A percentile compares a stretch with the other conserved stretches of the same genome.
Evolutionary conservation across 768 basidiomycete species (phyloP).

Genomic region (Russula griseocarnosa): DNA sequence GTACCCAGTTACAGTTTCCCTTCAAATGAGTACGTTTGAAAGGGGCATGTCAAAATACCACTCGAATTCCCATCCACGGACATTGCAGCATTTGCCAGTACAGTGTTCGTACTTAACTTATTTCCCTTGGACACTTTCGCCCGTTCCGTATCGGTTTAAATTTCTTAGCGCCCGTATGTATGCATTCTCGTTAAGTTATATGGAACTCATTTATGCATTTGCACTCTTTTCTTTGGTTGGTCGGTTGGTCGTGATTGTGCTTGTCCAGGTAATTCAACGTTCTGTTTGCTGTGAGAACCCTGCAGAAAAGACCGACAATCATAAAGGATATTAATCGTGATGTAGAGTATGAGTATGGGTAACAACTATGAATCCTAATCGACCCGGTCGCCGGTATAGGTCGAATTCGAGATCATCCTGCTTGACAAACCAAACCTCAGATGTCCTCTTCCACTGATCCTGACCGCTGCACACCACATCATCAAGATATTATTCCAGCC

Average conservation of each 20-base stretch:
- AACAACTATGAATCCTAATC: too few relatives aligned
- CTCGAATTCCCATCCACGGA: neutral
- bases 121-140: neutral
- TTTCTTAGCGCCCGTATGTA: neutral
- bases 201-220: neutral
- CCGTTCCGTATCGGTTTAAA: neutral
- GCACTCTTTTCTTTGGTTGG: neutral
- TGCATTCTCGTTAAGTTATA: neutral
- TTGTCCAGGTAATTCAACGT: too few relatives aligned
- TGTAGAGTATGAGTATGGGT: too few relatives aligned
- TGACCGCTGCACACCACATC: neutral
- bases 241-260: too few relatives aligned
- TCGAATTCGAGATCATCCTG: neutral
- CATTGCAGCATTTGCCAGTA: neutral
- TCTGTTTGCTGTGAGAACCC: neutral
- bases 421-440: conserved; percentile 19
- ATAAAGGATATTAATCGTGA: neutral
- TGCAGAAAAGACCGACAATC: neutral
- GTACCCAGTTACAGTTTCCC: neutral
- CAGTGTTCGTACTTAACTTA: neutral
- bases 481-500: neutral
- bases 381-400: too few relatives aligned
- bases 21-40: neutral
- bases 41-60: neutral
- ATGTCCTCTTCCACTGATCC: neutral